These are phyloP conservation scores for Salvia hispanica DNA, from an alignment of 257 asterid species.

Conservation along the genomic window DNA sequence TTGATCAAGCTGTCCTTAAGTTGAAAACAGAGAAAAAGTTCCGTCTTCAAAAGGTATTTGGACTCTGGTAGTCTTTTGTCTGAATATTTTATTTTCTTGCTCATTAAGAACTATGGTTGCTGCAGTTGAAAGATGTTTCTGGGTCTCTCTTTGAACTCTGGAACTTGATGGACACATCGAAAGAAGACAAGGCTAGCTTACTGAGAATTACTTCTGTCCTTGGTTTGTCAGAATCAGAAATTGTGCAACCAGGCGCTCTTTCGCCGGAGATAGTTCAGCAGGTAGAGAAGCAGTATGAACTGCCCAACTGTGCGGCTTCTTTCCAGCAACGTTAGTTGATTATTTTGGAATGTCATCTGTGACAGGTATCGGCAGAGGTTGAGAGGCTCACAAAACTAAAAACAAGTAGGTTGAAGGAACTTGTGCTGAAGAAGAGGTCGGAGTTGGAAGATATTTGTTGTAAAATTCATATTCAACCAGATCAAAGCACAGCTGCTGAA, in stretches of 20 bases:
- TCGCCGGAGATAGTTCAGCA: slow-evolving; percentile 68
- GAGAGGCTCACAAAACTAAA: slow-evolving; percentile 82
- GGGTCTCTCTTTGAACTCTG: slow-evolving; percentile 77
- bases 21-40: slow-evolving; percentile 72
- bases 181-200: slow-evolving; percentile 63
- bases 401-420: slow-evolving; percentile 92
- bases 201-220: slow-evolving; percentile 58
- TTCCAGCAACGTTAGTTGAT: background rate
- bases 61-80: slow-evolving; percentile 20
- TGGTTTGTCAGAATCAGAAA: slow-evolving; percentile 61
- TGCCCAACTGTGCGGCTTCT: slow-evolving; percentile 10
- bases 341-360: slow-evolving; percentile 24
- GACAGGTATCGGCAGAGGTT: slow-evolving; percentile 73
- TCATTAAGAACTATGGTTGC: slow-evolving; percentile 30
- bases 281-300: slow-evolving; percentile 45
- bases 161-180: slow-evolving; percentile 79
- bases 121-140: slow-evolving; percentile 84
- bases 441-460: slow-evolving; percentile 85
- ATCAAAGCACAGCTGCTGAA: slow-evolving; percentile 82
- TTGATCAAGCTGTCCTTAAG: slow-evolving; percentile 63
- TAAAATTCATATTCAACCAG: slow-evolving; percentile 76
- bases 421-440: slow-evolving; percentile 77
- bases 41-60: slow-evolving; percentile 80
- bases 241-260: slow-evolving; percentile 67
- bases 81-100: slow-evolving; percentile 18